phyloP scores from a whole-genome alignment of 2,329 filamentous ascomycete species.

The Incumbomyces lentus region DNA sequence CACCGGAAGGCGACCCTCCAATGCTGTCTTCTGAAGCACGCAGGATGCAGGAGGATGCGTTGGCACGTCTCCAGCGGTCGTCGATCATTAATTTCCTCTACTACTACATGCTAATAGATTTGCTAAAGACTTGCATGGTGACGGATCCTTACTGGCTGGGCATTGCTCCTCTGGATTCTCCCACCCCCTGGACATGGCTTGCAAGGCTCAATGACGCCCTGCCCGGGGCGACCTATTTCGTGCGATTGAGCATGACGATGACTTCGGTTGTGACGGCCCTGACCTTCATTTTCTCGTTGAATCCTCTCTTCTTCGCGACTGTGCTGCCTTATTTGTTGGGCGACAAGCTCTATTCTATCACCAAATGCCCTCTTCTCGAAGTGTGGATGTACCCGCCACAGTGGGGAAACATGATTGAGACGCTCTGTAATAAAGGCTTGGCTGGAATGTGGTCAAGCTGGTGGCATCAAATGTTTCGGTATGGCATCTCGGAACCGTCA shows the following conservation, averaged over 20 bases:
- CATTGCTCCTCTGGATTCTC: slow-evolving; percentile 39
- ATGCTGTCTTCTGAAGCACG: slow-evolving; percentile 9
- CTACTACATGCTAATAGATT: slow-evolving; percentile 59
- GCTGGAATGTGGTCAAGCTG: slow-evolving; percentile 72
- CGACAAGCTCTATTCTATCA: slow-evolving; percentile 26
- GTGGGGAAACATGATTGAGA: slow-evolving; percentile 37
- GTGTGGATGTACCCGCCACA: slow-evolving; percentile 52
- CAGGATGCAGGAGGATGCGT: not conserved
- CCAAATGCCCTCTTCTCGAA: slow-evolving; percentile 50
- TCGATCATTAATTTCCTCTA: slow-evolving; percentile 31
- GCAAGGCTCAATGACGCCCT: slow-evolving; percentile 7
- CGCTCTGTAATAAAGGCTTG: slow-evolving; percentile 52
- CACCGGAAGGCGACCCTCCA: slow-evolving; percentile 15
- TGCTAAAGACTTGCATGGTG: slow-evolving; percentile 57
- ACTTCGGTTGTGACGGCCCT: slow-evolving; percentile 51
- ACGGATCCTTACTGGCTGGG: slow-evolving; percentile 69
- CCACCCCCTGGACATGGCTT: slow-evolving; percentile 25
- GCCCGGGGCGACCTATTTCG: slow-evolving; percentile 33
- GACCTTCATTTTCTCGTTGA: slow-evolving; percentile 48
- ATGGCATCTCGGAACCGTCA: slow-evolving; percentile 37
- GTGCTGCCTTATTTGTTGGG: slow-evolving; percentile 40
- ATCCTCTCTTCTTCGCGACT: slow-evolving; percentile 50
- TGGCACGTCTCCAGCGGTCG: slow-evolving; percentile 6
- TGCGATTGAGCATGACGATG: slow-evolving; percentile 49
- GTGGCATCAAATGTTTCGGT: slow-evolving; percentile 88